Conservation (phyloP, 306 rosid genomes). For the Psophocarpus tetragonolobus region DNA sequence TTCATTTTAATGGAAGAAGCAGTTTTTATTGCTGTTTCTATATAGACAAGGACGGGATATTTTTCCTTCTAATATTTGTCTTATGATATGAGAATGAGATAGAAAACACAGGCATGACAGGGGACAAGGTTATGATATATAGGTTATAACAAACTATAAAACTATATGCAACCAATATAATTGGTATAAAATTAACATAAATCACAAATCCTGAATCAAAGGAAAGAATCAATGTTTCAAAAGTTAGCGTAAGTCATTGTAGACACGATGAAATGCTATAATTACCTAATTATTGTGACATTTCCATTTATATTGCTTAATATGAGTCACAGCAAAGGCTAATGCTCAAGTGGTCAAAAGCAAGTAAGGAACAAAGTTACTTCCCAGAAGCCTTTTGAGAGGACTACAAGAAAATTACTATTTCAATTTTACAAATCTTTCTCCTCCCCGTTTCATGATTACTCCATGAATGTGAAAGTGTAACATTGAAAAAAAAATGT, state of each 20-base stretch:
- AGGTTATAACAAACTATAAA: neutral
- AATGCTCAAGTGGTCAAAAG: neutral
- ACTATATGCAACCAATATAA: neutral
- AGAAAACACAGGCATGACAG: neutral
- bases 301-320: neutral
- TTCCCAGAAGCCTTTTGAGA: neutral
- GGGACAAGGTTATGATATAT: neutral
- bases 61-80: neutral
- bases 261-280: neutral
- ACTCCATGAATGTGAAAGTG: constrained; percentile 7
- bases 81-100: neutral
- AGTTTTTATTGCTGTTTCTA: neutral
- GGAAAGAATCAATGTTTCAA: neutral
- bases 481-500: neutral
- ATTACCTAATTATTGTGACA: neutral
- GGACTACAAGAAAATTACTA: neutral
- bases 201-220: neutral
- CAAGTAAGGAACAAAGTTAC: neutral
- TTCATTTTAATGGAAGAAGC: neutral
- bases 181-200: neutral
- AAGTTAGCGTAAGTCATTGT: neutral
- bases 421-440: neutral
- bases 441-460: neutral
- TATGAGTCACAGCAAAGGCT: neutral
- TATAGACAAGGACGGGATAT: neutral